phyloP scores from a whole-genome alignment of 495 filamentous ascomycete species.

The Neurospora sp. region DNA sequence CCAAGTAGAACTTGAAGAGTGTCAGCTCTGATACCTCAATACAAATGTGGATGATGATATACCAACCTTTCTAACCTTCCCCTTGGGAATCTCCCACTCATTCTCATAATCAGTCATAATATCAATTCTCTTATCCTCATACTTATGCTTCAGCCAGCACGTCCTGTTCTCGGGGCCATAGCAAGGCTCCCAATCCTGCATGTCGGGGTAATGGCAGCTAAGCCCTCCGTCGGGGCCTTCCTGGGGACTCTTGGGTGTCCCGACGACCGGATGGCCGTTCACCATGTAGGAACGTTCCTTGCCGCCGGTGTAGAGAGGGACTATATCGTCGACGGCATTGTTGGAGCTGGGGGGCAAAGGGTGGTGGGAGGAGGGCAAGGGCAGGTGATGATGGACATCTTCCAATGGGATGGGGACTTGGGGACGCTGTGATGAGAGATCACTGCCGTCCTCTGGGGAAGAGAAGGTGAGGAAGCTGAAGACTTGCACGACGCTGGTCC shows the following conservation, averaged over 20 bases:
- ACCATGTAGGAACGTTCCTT: neutral
- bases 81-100: neutral
- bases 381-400: neutral
- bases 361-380: neutral
- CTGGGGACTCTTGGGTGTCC: slow-evolving; percentile 5
- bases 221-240: neutral
- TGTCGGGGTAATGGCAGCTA: slow-evolving; percentile 1
- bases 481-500: slow-evolving; percentile 7
- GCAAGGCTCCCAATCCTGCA: slow-evolving; percentile 2
- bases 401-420: neutral
- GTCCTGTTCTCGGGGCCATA: slow-evolving; percentile 1
- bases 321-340: neutral
- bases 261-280: neutral
- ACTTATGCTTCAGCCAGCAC: slow-evolving; percentile 4
- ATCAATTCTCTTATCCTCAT: slow-evolving; percentile 1
- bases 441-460: neutral
- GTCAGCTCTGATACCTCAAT: neutral
- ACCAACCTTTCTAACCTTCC: neutral
- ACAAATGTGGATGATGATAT: neutral
- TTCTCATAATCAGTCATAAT: slow-evolving; percentile 9
- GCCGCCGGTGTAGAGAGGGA: neutral
- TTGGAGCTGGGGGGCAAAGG: neutral
- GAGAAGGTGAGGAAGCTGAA: slow-evolving; percentile 8
- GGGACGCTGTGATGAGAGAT: neutral
- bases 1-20: slow-evolving; percentile 1